Evolutionary conservation across 345 rosid species (phyloP).

Genomic region (Syzygium jambos): DNA sequence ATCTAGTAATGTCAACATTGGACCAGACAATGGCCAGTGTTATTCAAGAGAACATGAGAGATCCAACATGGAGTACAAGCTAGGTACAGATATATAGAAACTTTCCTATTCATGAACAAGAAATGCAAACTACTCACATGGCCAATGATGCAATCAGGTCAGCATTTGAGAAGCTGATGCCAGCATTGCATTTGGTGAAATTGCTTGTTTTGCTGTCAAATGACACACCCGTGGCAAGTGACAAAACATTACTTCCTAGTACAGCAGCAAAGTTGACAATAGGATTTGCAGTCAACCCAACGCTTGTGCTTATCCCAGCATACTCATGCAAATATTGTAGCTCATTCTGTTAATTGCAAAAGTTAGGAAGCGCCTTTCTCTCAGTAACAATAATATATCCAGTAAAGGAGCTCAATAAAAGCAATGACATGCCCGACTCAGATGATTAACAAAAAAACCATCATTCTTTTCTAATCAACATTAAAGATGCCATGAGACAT

Average conservation of each 20-base stretch:
- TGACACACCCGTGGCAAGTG: constrained; percentile 66
- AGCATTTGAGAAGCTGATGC: constrained; percentile 45
- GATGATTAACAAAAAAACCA: neutral
- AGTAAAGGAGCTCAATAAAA: neutral
- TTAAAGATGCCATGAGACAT: neutral
- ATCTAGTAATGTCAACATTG: neutral
- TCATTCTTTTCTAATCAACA: neutral
- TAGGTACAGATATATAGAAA: neutral
- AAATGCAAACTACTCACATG: constrained; percentile 35
- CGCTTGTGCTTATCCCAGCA: constrained; percentile 63
- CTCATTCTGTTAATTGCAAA: constrained; percentile 44
- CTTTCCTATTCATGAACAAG: neutral
- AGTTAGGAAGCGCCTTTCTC: neutral
- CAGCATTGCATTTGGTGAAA: constrained; percentile 71
- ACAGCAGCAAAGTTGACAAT: constrained; percentile 71
- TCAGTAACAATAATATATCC: neutral
- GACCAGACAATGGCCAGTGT: neutral
- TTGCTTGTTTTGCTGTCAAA: constrained; percentile 67
- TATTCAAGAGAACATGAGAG: no score
- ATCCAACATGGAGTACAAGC: no score
- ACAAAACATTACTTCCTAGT: constrained; percentile 40
- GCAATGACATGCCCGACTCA: neutral
- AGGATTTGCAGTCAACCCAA: constrained; percentile 79
- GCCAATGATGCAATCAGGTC: constrained; percentile 66
- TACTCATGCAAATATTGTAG: constrained; percentile 82